Conservation (phyloP, 1,139 yeast genomes). For the Kodamaea anthophila region DNA sequence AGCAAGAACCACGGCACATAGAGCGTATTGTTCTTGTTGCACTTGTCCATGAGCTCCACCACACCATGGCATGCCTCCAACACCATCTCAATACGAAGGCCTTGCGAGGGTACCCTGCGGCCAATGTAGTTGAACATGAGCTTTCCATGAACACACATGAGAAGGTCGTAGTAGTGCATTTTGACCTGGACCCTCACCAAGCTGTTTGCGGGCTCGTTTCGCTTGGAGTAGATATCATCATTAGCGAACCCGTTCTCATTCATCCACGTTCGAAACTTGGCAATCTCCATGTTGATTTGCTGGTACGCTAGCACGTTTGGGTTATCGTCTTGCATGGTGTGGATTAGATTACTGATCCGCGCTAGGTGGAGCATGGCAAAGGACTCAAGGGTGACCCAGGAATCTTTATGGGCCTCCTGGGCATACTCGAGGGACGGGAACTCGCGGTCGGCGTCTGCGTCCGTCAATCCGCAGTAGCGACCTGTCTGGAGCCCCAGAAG, state of each 20-base stretch:
- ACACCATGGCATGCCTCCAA: constrained; percentile 32
- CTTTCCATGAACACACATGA: constrained; percentile 34
- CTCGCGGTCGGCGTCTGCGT: constrained; percentile 25
- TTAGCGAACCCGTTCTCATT: constrained; percentile 32
- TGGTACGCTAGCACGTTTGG: constrained; percentile 26
- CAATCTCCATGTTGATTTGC: constrained; percentile 30
- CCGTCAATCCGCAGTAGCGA: constrained; percentile 36
- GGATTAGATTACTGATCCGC: constrained; percentile 31
- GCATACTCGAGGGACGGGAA: constrained; percentile 31
- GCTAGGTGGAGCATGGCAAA: constrained; percentile 43
- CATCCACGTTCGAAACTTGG: constrained; percentile 28
- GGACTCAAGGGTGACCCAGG: constrained; percentile 50
- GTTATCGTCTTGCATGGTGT: constrained; percentile 23
- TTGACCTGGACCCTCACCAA: constrained; percentile 34
- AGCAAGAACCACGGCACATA: constrained; percentile 53
- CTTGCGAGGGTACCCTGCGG: constrained; percentile 24
- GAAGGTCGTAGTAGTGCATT: constrained; percentile 36
- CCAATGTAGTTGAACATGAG: constrained; percentile 31
- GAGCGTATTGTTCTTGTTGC: constrained; percentile 30
- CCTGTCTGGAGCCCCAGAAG: constrained; percentile 53
- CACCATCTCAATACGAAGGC: constrained; percentile 29
- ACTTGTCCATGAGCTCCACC: constrained; percentile 26
- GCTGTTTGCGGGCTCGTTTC: not conserved
- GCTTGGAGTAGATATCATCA: constrained; percentile 17
- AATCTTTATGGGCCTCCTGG: constrained; percentile 33